Evolutionary conservation across 2,329 filamentous ascomycete genomes (phyloP).

Genomic region (Diaporthe ampelina): DNA sequence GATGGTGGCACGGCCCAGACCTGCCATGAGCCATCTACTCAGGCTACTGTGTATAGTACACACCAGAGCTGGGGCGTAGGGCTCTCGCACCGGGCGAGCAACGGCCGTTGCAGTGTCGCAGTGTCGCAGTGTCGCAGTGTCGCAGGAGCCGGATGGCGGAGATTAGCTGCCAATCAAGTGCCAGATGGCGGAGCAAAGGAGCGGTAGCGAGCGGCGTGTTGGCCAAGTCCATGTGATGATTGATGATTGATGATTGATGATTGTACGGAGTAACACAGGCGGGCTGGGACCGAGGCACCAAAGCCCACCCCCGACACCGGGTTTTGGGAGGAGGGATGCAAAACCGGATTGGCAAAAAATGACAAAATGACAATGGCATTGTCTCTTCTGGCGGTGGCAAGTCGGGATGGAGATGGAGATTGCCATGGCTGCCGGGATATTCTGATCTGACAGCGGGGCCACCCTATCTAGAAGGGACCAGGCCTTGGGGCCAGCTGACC

Average conservation of each 20-base stretch:
- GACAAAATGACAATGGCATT: constrained; percentile 22
- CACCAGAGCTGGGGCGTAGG: constrained; percentile 1
- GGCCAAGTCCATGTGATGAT: constrained; percentile 1
- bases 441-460: constrained; percentile 30
- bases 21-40: too few species aligned
- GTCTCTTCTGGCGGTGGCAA: constrained; percentile 2
- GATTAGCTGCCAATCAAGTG: constrained; percentile 25
- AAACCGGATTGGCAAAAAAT: not conserved
- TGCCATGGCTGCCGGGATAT: constrained; percentile 29
- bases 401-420: constrained; percentile 26
- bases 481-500: constrained; percentile 23
- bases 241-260: too few species aligned
- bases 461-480: constrained; percentile 18
- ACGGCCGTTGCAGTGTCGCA: constrained; percentile 2
- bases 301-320: too few species aligned
- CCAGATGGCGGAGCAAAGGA: not conserved
- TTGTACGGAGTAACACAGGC: not conserved
- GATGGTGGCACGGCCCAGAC: not conserved
- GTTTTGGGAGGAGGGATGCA: not conserved
- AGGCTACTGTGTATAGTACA: too few species aligned
- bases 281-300: not conserved
- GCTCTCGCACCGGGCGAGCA: constrained; percentile 20
- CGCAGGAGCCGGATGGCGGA: constrained; percentile 12
- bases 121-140: constrained; percentile 10
- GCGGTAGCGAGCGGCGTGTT: constrained; percentile 13